Conservation (phyloP, 805 yeast genomes). For the Wickerhamiella sergipiensis region DNA sequence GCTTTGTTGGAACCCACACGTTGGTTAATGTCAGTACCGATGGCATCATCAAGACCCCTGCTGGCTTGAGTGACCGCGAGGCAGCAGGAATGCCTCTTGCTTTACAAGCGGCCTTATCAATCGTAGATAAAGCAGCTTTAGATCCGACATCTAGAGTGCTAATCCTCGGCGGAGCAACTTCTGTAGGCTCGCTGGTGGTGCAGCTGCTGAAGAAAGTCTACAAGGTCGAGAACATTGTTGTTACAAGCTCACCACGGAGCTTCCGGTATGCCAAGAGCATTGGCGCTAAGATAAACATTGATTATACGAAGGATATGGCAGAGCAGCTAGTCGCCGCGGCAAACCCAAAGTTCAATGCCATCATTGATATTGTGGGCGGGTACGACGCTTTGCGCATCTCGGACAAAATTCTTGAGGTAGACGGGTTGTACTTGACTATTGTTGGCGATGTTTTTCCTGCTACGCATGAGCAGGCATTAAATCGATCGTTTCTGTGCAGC, state of each 20-base stretch:
- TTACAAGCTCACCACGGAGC: slow-evolving; percentile 41
- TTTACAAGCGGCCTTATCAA: slow-evolving; percentile 45
- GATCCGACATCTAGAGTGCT: slow-evolving; percentile 36
- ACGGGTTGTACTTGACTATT: slow-evolving; percentile 39
- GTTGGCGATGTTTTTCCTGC: slow-evolving; percentile 35
- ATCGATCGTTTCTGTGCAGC: not conserved
- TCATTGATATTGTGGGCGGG: slow-evolving; percentile 56
- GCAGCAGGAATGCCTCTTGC: slow-evolving; percentile 58
- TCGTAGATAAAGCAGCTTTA: slow-evolving; percentile 27
- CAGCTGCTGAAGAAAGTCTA: slow-evolving; percentile 41
- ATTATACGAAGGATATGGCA: slow-evolving; percentile 12
- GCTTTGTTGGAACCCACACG: slow-evolving; percentile 40
- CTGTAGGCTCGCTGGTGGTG: slow-evolving; percentile 45
- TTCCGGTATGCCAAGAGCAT: slow-evolving; percentile 29
- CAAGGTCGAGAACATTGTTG: slow-evolving; percentile 38
- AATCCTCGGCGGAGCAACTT: slow-evolving; percentile 61
- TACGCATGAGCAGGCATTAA: slow-evolving; percentile 4
- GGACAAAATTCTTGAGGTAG: slow-evolving; percentile 30
- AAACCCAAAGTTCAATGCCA: slow-evolving; percentile 34
- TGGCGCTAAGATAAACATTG: slow-evolving; percentile 41
- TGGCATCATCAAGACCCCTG: slow-evolving; percentile 35
- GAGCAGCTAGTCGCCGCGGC: not conserved
- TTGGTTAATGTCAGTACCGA: slow-evolving; percentile 42
- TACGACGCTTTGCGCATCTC: slow-evolving; percentile 34
- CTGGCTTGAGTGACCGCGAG: slow-evolving; percentile 33